Conservation (phyloP, 2,329 filamentous ascomycete genomes). For the Colletotrichum aenigma region DNA sequence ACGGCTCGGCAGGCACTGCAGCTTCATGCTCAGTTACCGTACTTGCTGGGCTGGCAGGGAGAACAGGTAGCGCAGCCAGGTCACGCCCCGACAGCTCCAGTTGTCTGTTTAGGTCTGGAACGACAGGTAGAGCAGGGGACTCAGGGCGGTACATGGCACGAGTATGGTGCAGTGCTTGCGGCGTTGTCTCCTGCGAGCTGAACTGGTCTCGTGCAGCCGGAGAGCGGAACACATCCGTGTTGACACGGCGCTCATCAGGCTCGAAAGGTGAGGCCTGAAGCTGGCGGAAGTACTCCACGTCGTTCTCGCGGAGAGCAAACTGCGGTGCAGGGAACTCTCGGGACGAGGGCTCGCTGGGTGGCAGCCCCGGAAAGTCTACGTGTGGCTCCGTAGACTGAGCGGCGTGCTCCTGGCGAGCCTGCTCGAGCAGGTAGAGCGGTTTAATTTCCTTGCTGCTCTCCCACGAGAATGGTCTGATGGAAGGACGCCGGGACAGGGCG, state of each 20-base stretch:
- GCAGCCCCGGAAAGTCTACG: conserved; percentile 54
- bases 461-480: conserved; percentile 63
- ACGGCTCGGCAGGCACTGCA: not conserved
- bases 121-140: not conserved
- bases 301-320: conserved; percentile 29
- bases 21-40: not conserved
- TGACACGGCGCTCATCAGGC: conserved; percentile 39
- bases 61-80: not conserved
- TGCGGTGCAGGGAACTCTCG: conserved; percentile 38
- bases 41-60: not conserved
- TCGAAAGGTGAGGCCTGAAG: conserved; percentile 22
- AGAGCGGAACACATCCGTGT: conserved; percentile 39
- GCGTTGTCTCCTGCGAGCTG: conserved; percentile 71
- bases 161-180: conserved; percentile 30
- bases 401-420: conserved; percentile 43
- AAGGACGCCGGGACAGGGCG: conserved; percentile 37
- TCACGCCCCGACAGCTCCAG: not conserved
- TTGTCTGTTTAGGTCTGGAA: not conserved
- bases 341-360: conserved; percentile 44
- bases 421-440: conserved; percentile 83
- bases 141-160: not conserved
- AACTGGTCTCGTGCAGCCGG: conserved; percentile 47
- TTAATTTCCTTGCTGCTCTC: conserved; percentile 73
- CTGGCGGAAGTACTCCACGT: conserved; percentile 24
- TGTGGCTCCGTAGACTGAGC: conserved; percentile 28